Conservation (phyloP, 208 protist species). For the Leptomonas pyrrhocoris region DNA sequence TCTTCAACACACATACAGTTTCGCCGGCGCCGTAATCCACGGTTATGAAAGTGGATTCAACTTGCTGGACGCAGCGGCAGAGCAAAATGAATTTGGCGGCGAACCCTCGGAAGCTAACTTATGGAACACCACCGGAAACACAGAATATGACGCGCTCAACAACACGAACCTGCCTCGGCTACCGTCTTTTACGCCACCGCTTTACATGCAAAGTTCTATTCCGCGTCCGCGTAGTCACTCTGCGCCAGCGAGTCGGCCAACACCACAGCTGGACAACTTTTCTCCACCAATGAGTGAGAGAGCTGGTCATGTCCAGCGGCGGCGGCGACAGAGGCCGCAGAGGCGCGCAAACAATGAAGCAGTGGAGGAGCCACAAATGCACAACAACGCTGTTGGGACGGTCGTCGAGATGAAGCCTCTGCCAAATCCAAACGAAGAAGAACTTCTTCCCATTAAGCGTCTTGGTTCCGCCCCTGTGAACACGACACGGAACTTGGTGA, state of each 20-base stretch:
- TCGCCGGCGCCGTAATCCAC: conserved; percentile 3
- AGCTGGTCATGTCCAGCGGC: neutral
- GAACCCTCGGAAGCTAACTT: neutral
- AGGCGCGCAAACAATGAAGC: conserved; percentile 8
- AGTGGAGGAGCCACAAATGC: neutral
- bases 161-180: neutral
- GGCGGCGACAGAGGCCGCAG: conserved; percentile 5
- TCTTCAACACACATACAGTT: conserved; percentile 10
- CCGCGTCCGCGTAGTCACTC: conserved; percentile 3
- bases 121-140: neutral
- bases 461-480: conserved; percentile 7
- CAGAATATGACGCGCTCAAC: neutral
- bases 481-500: neutral
- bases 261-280: neutral
- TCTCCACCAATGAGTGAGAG: neutral
- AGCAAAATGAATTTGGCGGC: conserved; percentile 12
- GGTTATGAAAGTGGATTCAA: conserved; percentile 6
- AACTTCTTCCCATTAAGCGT: conserved; percentile 1
- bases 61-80: neutral
- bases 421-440: neutral
- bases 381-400: neutral
- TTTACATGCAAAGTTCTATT: neutral
- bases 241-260: neutral
- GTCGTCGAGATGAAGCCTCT: neutral
- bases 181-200: neutral